Evolutionary conservation across 495 filamentous ascomycete species (phyloP).

Genomic region (Xylaria grammica): DNA sequence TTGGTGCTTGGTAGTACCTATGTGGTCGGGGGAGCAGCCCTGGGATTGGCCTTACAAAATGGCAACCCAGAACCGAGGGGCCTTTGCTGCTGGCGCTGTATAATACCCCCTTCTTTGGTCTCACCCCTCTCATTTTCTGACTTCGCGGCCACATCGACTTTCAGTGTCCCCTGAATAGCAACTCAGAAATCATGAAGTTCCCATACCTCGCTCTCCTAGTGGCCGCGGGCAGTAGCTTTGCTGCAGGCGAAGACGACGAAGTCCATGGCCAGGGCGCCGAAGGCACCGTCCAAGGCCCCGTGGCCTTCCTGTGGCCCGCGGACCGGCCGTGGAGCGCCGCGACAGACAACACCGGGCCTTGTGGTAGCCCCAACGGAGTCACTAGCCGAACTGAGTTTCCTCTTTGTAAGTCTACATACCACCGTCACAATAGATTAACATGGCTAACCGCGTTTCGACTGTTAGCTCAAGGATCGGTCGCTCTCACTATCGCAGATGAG

Average conservation of each 20-base stretch:
- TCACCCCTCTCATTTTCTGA: not conserved
- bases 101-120: not conserved
- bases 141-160: not conserved
- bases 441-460: slow-evolving; percentile 15
- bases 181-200: slow-evolving; percentile 23
- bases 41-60: not conserved
- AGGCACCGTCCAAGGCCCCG: slow-evolving; percentile 53
- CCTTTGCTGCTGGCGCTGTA: not conserved
- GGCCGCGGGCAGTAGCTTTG: slow-evolving; percentile 22
- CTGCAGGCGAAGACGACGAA: slow-evolving; percentile 25
- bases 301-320: slow-evolving; percentile 59
- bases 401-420: slow-evolving; percentile 27
- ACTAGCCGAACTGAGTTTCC: slow-evolving; percentile 53
- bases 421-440: not conserved
- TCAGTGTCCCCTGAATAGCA: not conserved
- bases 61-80: not conserved
- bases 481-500: slow-evolving; percentile 49
- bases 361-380: slow-evolving; percentile 47
- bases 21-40: too few species aligned
- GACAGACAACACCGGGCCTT: slow-evolving; percentile 54
- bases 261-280: slow-evolving; percentile 38
- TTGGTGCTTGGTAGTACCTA: not conserved
- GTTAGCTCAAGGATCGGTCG: slow-evolving; percentile 36
- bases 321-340: slow-evolving; percentile 52
- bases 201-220: slow-evolving; percentile 29